Base-by-base conservation (phyloP, 2,329 filamentous ascomycete genomes). In the Arthrocladium fulminans region DNA sequence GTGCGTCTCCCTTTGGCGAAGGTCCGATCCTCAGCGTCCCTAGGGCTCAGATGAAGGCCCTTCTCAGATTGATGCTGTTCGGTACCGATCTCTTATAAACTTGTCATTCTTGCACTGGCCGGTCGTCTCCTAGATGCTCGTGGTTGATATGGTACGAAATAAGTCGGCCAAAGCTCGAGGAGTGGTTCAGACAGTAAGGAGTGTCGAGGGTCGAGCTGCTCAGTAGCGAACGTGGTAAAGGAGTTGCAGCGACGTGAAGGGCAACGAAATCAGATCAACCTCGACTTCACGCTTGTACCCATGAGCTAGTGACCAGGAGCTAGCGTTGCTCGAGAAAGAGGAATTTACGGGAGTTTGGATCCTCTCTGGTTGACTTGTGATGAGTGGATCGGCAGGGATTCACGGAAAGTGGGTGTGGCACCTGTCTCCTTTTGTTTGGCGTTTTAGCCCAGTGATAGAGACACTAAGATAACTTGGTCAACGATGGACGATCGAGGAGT, bases 361-460 rank as follows among this genome's bases (percentile, higher is more conserved):
- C n/a, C n/a, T n/a, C n/a, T n/a, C 10, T 27, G 40, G 40, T 25
- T 27, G 24, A 44, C 17, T 32, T 7, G 22, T 23, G 39, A 23
- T 41, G 19, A 30, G 15, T 38, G 37, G 45, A 41, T 48, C 45
- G 23, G 38, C 35, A 42, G 45, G 45, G 37, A 38, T 38, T 42
- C n/a, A 19, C 45, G 45, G 45, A 41, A 48, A 48, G 45, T 48
- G 45, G 45, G 32, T 48, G 44, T 47, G 43, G 43, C 29, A 24
- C 43, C 34, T 13, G 35, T n/a, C 42, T 48, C 38, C 37, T 47
- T 41, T 47, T 34, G 35, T 13, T 32, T 27, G 24, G 37, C n/a
- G 15, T 32, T 19, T 46, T 42, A 42, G 24, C 37, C 2, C 8
- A 27, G n/a, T 32, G 45, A 39, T 13, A 24, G 25, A 32, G 9